Evolutionary conservation across 2,329 filamentous ascomycete genomes (phyloP).

Genomic region (Cryphonectria parasitica): DNA sequence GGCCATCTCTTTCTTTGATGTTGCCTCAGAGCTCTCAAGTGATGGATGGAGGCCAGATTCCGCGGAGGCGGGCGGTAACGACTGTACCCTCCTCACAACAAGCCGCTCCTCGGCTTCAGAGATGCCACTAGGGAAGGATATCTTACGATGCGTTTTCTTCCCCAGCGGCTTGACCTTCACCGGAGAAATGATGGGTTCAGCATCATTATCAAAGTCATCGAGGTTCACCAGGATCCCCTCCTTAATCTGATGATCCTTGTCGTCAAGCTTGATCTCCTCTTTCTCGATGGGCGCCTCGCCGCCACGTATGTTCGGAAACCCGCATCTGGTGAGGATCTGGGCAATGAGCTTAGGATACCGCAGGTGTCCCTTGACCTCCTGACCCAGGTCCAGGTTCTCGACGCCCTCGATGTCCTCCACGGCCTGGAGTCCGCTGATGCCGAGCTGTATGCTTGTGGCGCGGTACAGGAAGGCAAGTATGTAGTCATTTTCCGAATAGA

Average conservation of each 20-base stretch:
- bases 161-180: slow-evolving; percentile 22
- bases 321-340: slow-evolving; percentile 57
- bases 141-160: slow-evolving; percentile 18
- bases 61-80: slow-evolving; percentile 2
- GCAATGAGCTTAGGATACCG: slow-evolving; percentile 47
- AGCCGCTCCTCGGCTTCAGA: slow-evolving; percentile 15
- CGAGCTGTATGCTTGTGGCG: slow-evolving; percentile 78
- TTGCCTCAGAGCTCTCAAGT: background rate
- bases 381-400: slow-evolving; percentile 57
- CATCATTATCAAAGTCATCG: slow-evolving; percentile 47
- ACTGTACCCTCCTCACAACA: slow-evolving; percentile 23
- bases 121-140: slow-evolving; percentile 26
- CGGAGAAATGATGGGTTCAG: slow-evolving; percentile 19
- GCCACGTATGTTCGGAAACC: slow-evolving; percentile 52
- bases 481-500: slow-evolving; percentile 85
- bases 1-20: background rate
- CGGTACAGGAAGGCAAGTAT: slow-evolving; percentile 88
- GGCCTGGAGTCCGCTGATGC: slow-evolving; percentile 80
- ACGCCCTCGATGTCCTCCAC: slow-evolving; percentile 70
- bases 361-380: slow-evolving; percentile 50
- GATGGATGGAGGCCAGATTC: background rate
- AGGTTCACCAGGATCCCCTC: slow-evolving; percentile 48
- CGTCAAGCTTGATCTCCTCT: slow-evolving; percentile 45
- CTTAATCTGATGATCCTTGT: slow-evolving; percentile 37
- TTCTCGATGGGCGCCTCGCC: slow-evolving; percentile 52